These are phyloP conservation scores for Sclerotinia borealis DNA, from an alignment of 2,329 filamentous ascomycete genomes.

Conservation along the genomic window DNA sequence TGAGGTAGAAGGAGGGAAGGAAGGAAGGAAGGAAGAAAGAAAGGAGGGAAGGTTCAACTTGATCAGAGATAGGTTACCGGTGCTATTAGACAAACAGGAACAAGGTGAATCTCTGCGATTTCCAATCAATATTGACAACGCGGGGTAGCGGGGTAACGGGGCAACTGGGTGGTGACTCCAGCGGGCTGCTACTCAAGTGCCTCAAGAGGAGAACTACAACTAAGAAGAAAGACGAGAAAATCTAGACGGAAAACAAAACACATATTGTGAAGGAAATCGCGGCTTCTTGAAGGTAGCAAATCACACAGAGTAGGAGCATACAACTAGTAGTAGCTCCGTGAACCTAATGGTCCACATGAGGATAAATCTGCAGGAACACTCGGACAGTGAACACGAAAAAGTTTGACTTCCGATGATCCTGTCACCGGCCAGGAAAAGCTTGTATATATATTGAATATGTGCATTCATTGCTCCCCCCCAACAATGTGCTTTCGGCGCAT, in stretches of 20 bases:
- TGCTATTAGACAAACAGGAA: neutral
- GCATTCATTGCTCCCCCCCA: conserved; percentile 8
- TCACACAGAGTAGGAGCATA: neutral
- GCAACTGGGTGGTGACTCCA: neutral
- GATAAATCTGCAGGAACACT: conserved; percentile 9
- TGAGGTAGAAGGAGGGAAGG: neutral
- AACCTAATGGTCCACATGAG: conserved; percentile 9
- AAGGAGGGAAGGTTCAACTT: neutral
- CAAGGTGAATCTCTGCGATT: neutral
- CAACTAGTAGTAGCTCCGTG: neutral
- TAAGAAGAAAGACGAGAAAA: neutral
- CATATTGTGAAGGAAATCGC: neutral
- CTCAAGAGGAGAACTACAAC: neutral
- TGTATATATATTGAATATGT: conserved; percentile 3
- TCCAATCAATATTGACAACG: neutral
- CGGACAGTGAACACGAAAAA: neutral
- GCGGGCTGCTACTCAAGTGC: neutral
- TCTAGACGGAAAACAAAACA: neutral
- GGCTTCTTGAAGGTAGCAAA: neutral
- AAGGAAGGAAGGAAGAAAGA: neutral
- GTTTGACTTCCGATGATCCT: conserved; percentile 12
- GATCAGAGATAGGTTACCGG: neutral
- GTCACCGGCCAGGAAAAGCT: neutral
- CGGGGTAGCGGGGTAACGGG: neutral
- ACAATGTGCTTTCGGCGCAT: neutral